These are phyloP conservation scores for Epichloe festucae DNA, from an alignment of 2,329 filamentous ascomycete genomes.

Conservation along the genomic window DNA sequence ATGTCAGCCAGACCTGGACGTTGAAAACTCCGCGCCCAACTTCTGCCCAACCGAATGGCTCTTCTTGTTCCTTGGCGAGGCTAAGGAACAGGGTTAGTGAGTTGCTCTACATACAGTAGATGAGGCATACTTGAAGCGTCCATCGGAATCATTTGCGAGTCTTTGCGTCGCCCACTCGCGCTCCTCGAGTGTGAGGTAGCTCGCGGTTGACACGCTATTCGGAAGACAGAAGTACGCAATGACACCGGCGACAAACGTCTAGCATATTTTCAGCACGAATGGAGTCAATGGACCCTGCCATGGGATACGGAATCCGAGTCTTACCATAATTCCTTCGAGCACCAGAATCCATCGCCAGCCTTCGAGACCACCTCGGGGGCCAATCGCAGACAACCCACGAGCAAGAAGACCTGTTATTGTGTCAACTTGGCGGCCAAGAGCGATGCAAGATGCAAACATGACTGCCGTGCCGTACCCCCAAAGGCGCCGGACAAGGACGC, in stretches of 20 bases:
- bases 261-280: not conserved
- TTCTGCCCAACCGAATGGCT: constrained; percentile 47
- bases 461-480: constrained; percentile 28
- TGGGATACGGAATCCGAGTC: not conserved
- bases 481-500: constrained; percentile 59
- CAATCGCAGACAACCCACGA: constrained; percentile 53
- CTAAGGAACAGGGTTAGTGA: not conserved
- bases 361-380: constrained; percentile 49
- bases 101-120: no score
- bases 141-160: constrained; percentile 25
- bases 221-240: constrained; percentile 41
- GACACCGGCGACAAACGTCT: constrained; percentile 41
- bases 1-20: constrained; percentile 49
- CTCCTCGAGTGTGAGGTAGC: constrained; percentile 40
- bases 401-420: constrained; percentile 47
- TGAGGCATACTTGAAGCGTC: constrained; percentile 18
- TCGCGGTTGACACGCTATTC: constrained; percentile 38
- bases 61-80: constrained; percentile 20
- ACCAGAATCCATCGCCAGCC: constrained; percentile 66
- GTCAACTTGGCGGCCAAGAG: no score
- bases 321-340: constrained; percentile 33
- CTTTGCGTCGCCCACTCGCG: constrained; percentile 33
- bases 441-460: no score
- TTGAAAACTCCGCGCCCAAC: constrained; percentile 48
- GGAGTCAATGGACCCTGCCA: not conserved